A percentile compares a stretch with the other conserved stretches of the same genome.
Conservation (phyloP, 257 asterid species). For the Solanum neorickii region DNA sequence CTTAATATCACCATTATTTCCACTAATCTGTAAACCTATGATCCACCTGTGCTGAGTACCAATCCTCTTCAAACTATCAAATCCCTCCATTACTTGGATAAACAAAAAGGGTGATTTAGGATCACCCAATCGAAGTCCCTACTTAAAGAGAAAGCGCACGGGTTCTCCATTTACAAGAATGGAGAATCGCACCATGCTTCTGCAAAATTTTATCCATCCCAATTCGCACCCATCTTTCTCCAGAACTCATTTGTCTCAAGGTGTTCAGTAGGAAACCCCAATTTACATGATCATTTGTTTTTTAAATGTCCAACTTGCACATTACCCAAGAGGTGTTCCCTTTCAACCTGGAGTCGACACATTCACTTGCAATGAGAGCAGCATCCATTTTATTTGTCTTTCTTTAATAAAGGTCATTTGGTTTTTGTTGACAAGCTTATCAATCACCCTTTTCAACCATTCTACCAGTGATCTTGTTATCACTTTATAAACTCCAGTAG, state of each 20-base stretch:
- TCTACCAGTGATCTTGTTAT: background rate
- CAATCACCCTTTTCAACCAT: background rate
- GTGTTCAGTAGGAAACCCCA: background rate
- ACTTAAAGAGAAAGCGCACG: background rate
- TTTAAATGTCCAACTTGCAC: background rate
- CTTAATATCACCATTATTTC: background rate
- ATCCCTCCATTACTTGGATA: background rate
- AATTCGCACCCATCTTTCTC: background rate
- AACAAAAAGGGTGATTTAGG: background rate
- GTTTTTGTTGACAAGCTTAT: background rate
- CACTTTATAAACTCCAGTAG: background rate
- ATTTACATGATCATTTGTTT: background rate
- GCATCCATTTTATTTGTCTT: background rate
- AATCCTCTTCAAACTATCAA: background rate
- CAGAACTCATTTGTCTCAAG: background rate
- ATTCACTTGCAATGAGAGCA: background rate
- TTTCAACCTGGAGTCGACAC: background rate
- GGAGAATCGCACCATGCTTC: background rate
- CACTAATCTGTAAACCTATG: background rate
- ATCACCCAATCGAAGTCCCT: background rate
- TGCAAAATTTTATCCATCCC: background rate
- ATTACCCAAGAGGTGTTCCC: background rate
- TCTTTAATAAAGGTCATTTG: background rate
- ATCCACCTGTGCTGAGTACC: background rate
- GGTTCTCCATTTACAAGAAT: background rate